Evolutionary conservation across 148 eudicot species (phyloP), one percentile per base, ranked within the genome.

Genomic region (Chenopodium berlandieri): DNA sequence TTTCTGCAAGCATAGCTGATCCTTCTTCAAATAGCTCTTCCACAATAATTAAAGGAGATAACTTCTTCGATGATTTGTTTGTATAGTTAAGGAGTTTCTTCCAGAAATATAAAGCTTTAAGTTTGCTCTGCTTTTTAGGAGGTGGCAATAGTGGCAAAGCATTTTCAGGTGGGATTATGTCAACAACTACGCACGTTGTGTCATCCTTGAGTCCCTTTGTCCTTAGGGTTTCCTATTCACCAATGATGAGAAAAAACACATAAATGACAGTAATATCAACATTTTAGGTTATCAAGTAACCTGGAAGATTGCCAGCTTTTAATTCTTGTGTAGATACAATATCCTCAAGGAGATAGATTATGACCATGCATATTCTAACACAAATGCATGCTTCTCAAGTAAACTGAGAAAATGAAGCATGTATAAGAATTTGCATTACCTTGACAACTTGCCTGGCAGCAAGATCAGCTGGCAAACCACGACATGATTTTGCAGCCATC

Each of bases 21-120:
- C 98, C 98, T 86, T 94, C 98, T 89, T 94, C 98, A 81, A 91
- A 94, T n/a, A 94, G 86, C 84, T 94, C 96, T 88, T 94, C 98
- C 17, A 94, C 96, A n/a, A 90, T 87, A 73, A 92, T 92, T 22
- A 92, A 84, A 65, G 96, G 87, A 48, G 94, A 90, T 66, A 91
- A 85, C 86, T 92, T 94, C 80, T 85, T 92, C 23, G 97, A 84
- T 37, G 87, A 88, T 85, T 89, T 92, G 77, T 78, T 83, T 31
- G 87, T 82, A 77, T 90, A 90, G 31, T 84, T 83, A 19, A 58
- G 86, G 17, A 92, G 89, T 77, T 85, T 90, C 63, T 75, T 92
- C 85, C 94, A 84, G 82, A 86, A 90, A n/a, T 90, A 82, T 47
- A 92, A 67, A 75, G 98, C 86, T 86, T 78, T 84, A 22, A 92